Evolutionary conservation across 78 protist genomes (phyloP).

Genomic region (Ministeria vibrans): DNA sequence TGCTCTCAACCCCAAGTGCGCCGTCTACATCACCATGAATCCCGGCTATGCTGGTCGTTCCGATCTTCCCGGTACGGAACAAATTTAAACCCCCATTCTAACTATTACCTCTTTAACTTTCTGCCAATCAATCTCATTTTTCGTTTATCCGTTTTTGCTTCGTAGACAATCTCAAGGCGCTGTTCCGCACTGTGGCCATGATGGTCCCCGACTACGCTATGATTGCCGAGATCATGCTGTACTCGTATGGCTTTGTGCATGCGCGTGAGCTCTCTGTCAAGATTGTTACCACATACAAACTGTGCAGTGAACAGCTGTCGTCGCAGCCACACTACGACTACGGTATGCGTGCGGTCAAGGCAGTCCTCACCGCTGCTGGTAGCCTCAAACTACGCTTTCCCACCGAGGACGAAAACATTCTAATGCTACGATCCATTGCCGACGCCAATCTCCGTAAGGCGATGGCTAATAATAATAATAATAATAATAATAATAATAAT

Average conservation of each 20-base stretch:
- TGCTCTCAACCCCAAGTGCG: slow-evolving; percentile 32
- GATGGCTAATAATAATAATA: no score
- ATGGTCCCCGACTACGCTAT: slow-evolving; percentile 80
- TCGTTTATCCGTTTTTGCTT: no score
- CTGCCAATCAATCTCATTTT: no score
- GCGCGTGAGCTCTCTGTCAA: slow-evolving; percentile 49
- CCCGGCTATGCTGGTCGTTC: slow-evolving; percentile 85
- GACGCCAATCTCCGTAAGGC: slow-evolving; percentile 63
- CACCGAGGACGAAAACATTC: slow-evolving; percentile 18
- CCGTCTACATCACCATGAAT: slow-evolving; percentile 82
- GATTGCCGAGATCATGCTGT: slow-evolving; percentile 68
- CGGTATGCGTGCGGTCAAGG: slow-evolving; percentile 68
- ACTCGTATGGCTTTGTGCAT: slow-evolving; percentile 58
- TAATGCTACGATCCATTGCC: slow-evolving; percentile 47
- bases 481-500: no score
- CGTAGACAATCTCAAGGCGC: slow-evolving; percentile 66
- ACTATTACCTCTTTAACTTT: no score
- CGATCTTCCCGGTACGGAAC: slow-evolving; percentile 63
- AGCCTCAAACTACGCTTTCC: not conserved
- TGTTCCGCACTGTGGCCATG: slow-evolving; percentile 84
- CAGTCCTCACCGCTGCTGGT: slow-evolving; percentile 66
- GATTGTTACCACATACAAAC: slow-evolving; percentile 49
- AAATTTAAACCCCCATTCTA: no score
- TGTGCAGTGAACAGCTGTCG: slow-evolving; percentile 64
- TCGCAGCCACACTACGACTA: slow-evolving; percentile 72